phyloP scores from a whole-genome alignment of 176 grass and related monocot species.

The Ananas comosus region DNA sequence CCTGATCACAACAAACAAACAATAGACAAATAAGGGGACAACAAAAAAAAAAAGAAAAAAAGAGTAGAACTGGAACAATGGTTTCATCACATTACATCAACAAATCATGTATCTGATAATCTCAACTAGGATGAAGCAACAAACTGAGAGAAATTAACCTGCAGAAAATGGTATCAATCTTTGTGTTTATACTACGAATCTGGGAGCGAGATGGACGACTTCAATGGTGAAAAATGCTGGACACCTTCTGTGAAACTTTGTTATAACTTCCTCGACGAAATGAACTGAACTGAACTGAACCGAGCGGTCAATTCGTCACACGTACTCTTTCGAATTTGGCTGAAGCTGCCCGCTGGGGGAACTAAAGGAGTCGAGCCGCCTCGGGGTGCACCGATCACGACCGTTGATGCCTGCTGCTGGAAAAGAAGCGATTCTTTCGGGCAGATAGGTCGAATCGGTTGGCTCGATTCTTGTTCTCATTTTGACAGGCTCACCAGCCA shows the following conservation, averaged over 20 bases:
- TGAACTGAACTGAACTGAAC: slow-evolving; percentile 28
- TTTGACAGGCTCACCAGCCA: slow-evolving; percentile 24
- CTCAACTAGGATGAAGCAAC: neutral
- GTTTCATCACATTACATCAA: neutral
- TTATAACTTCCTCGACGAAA: slow-evolving; percentile 31
- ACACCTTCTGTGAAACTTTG: neutral
- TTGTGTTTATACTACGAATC: neutral
- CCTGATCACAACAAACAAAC: neutral
- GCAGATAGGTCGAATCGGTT: slow-evolving; percentile 8
- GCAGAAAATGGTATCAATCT: neutral
- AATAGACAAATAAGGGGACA: neutral
- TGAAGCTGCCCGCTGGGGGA: slow-evolving; percentile 33
- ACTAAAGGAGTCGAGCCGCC: slow-evolving; percentile 30
- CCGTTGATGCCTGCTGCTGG: slow-evolving; percentile 20
- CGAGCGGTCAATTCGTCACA: slow-evolving; percentile 49
- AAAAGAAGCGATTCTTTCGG: slow-evolving; percentile 26
- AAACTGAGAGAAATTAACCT: neutral
- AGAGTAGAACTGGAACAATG: neutral
- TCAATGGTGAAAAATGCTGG: neutral
- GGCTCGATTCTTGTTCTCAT: slow-evolving; percentile 20
- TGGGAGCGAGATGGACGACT: neutral
- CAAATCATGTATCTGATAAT: neutral
- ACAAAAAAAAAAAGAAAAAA: neutral
- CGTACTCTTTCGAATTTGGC: slow-evolving; percentile 31
- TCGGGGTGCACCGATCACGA: slow-evolving; percentile 22